Base-by-base conservation (phyloP, 805 yeast genomes). In the Ogataea nakhonphanomensis region DNA sequence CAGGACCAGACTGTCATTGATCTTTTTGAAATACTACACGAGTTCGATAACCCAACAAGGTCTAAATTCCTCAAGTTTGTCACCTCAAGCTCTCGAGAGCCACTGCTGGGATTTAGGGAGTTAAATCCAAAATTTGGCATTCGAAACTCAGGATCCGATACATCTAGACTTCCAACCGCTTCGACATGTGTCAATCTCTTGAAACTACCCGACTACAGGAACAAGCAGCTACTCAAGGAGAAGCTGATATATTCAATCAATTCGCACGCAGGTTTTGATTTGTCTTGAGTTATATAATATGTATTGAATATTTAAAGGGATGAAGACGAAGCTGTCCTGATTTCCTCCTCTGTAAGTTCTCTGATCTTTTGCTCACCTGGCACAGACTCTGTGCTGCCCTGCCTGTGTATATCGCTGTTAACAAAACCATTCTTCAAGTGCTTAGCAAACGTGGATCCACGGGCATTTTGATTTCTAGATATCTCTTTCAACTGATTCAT, bases 21-120 rank as follows among this genome's bases (percentile, higher is more conserved):
- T 43, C 77, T 93, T 49, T 89, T 96, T 90, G 79, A 80, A 43
- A 79, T 88, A 5, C 68, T 93, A 5, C 67, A 67, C 4, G 95
- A 86, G 44, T 75, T 88, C 71, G 58, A 70, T 1, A 66, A 74
- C 2, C 73, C 71, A n/a, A 86, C 88, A 41, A 70, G 78, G 46
- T 69, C 78, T 14, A 74, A 76, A 36, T 73, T 93, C 41, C 63
- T 93, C 21, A 86, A 86, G 57, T 93, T 91, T 66, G 96, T 87
- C 21, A 93, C 98, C 0, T 84, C 96, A 0, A 95, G 88, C 1
- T 82, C 96, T 1, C 74, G 90, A 44, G 96, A 95, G 0, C 99
- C 99, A 1, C 67, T 93, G 29, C 70, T 87, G 20, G 99, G 99
- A 0, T 91, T 93, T 57, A 70, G 74, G 10, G 77, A 81, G 3